Percentiles rank a stretch among this genome's conserved stretches.
Conservation (phyloP, 495 filamentous ascomycete genomes). For the Trichoderma gamsii region DNA sequence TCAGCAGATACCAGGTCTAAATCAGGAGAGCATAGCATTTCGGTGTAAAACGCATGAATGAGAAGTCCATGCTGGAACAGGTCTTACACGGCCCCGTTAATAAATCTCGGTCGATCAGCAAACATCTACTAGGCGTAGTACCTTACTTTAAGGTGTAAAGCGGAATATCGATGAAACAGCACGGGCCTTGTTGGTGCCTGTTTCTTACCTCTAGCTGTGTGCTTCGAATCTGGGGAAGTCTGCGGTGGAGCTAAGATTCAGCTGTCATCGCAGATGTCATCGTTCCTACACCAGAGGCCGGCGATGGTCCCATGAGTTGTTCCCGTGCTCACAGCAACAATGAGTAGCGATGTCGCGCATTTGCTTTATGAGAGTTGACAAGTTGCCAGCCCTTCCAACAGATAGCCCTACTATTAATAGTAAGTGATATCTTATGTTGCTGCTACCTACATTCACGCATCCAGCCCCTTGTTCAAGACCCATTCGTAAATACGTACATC, state of each 20-base stretch:
- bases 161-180: slow-evolving; percentile 2
- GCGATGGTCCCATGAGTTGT: not conserved
- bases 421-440: too few relatives aligned
- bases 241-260: not conserved
- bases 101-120: not conserved
- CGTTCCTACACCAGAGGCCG: not conserved
- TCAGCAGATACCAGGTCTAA: too few relatives aligned
- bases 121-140: not conserved
- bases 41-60: not conserved
- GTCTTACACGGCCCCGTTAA: not conserved
- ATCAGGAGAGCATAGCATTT: too few relatives aligned
- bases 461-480: too few relatives aligned
- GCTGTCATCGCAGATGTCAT: not conserved
- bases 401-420: too few relatives aligned
- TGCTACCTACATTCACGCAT: too few relatives aligned
- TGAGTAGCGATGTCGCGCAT: too few relatives aligned
- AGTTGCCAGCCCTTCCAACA: too few relatives aligned
- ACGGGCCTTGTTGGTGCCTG: not conserved
- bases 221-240: not conserved
- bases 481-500: too few relatives aligned
- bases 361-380: too few relatives aligned
- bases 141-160: too few relatives aligned
- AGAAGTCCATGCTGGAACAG: not conserved
- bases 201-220: not conserved
- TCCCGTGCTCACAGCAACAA: too few relatives aligned